Conservation (phyloP, 1,284 basidiomycete species). For the Schizophyllum commune region DNA sequence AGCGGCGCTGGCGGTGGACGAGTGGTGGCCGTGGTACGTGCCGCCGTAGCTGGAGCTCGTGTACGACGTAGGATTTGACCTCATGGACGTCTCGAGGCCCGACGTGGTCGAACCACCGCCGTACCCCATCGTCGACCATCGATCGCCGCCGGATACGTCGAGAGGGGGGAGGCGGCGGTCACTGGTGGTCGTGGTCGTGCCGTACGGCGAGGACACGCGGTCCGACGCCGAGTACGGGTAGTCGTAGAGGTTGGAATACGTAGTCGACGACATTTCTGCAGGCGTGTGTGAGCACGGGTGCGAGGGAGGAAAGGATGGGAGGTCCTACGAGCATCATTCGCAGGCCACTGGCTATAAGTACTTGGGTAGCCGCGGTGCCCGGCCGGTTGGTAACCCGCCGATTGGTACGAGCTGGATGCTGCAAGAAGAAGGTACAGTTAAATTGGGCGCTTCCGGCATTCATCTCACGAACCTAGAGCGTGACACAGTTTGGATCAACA, state of each 20-base stretch:
- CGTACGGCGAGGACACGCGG: not conserved
- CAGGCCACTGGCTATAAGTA: conserved; percentile 36
- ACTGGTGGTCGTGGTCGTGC: not conserved
- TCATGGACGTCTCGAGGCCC: not conserved
- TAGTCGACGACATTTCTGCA: not conserved
- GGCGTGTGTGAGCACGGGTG: not conserved
- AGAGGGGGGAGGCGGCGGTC: not conserved
- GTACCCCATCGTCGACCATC: not conserved
- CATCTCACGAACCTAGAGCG: not conserved
- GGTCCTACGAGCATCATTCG: conserved; percentile 37
- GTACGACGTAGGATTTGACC: not conserved
- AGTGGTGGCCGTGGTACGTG: not conserved
- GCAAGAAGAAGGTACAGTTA: not conserved
- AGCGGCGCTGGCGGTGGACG: not conserved
- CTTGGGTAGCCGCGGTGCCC: conserved; percentile 3
- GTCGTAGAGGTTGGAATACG: not conserved
- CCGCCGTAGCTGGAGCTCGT: not conserved
- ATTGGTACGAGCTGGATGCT: not conserved
- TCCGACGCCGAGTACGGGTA: not conserved
- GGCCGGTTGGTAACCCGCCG: not conserved
- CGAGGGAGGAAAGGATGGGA: conserved; percentile 9
- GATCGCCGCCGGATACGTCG: not conserved
- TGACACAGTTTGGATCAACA: not conserved
- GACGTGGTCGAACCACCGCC: not conserved
- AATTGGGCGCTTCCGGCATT: not conserved